These are phyloP conservation scores for Fusarium sterilihyphosum DNA, from an alignment of 2,329 filamentous ascomycete species.

Conservation along the genomic window DNA sequence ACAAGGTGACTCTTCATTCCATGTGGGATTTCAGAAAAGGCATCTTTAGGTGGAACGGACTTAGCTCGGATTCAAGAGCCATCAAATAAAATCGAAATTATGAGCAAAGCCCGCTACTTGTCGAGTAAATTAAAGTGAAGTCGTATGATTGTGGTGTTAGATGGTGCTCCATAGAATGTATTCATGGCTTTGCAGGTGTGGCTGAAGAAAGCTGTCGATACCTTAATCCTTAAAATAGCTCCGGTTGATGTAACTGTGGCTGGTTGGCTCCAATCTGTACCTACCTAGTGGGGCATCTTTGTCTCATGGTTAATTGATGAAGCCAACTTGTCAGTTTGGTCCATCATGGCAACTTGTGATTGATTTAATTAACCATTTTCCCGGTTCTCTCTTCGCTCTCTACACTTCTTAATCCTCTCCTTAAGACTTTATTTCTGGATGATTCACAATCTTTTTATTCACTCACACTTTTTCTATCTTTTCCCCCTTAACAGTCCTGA, in stretches of 20 bases:
- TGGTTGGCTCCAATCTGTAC: slow-evolving; percentile 2
- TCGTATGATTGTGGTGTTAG: background rate
- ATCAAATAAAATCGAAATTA: slow-evolving; percentile 38
- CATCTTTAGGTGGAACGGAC: slow-evolving; percentile 37
- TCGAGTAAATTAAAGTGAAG: background rate
- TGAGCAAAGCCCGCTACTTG: slow-evolving; percentile 15
- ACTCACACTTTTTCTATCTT: background rate
- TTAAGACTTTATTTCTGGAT: background rate
- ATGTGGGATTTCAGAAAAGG: slow-evolving; percentile 31
- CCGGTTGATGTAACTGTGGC: slow-evolving; percentile 11
- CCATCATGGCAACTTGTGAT: slow-evolving; percentile 39
- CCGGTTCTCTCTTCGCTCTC: slow-evolving; percentile 18
- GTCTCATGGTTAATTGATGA: slow-evolving; percentile 34
- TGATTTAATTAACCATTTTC: slow-evolving; percentile 21
- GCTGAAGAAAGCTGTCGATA: slow-evolving; percentile 13
- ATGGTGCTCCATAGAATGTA: background rate
- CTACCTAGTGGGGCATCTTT: slow-evolving; percentile 21
- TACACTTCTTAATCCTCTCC: slow-evolving; percentile 20
- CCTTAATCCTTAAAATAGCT: slow-evolving; percentile 16
- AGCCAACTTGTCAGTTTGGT: slow-evolving; percentile 45
- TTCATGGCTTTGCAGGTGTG: background rate
- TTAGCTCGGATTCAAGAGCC: slow-evolving; percentile 40
- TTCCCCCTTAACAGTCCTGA: background rate
- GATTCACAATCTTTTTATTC: background rate
- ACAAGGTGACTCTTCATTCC: slow-evolving; percentile 23